Evolutionary conservation across 169 alveolate genomes (phyloP), one percentile per base, ranked within the genome.

Genomic region (Pseudocohnilembus persalinus): DNA sequence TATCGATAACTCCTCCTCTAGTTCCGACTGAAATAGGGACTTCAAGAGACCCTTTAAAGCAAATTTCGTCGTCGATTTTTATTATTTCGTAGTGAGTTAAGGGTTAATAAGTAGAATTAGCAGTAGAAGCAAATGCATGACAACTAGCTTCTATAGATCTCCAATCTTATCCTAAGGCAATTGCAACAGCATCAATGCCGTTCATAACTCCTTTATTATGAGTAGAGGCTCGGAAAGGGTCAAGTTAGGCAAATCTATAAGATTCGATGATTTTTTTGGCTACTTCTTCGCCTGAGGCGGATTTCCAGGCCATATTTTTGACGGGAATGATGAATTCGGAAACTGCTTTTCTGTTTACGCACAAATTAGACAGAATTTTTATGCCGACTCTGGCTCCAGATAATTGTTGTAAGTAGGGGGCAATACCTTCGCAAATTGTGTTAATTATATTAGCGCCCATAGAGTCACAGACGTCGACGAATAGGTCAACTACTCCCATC

Each of bases 151-250:
- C 97, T 29, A 96, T 93, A 27, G 97, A 97, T 64, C 98, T 86
- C 88, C 94, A 92, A 84, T 96, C 98, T 87, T 96, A 90, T 24
- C 98, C 98, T 0, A 93, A 35, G 35, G 98, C 98, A 26, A 93
- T 79, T 0, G 97, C 96, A 1, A 92, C 97, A 4, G 97, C 97
- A 81, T 93, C 97, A 15, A 96, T 93, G 25, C 98, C 98, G 84
- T 96, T 96, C 91, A 96, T 88, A 31, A 96, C 94, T 65, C 98
- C 98, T 88, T 96, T 96, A 78, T 96, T 96, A 73, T 96, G 97
- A 29, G 98, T 96, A 26, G 96, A 89, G 0, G 97, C 97, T 80
- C 98, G 87, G 76, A 86, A 90, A 4, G 90, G 92, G 81, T 93
- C 97, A 29, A 88, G 85, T 73, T 83, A 81, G 29, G 97, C 98